Conservation (phyloP, 2,329 filamentous ascomycete genomes). For the Talaromyces sp. region DNA sequence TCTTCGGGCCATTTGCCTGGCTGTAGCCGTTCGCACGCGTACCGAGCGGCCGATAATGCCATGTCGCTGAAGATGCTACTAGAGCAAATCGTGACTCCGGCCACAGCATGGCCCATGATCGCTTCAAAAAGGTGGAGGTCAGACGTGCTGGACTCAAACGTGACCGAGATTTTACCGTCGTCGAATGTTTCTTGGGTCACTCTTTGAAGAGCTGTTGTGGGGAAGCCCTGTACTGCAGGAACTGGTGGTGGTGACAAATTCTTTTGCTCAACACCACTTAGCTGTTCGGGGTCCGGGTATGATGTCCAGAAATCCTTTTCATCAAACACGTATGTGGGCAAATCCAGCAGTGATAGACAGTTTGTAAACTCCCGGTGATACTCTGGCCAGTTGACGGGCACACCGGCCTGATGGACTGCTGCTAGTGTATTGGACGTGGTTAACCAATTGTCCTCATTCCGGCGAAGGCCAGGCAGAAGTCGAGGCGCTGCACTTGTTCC, state of each 20-base stretch:
- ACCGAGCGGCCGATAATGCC: slow-evolving; percentile 1
- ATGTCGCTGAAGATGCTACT: slow-evolving; percentile 3
- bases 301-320: slow-evolving; percentile 21
- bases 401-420: background rate
- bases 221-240: background rate
- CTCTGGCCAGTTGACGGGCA: slow-evolving; percentile 60
- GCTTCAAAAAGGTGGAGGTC: slow-evolving; percentile 27
- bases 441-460: background rate
- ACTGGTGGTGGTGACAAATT: background rate
- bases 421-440: background rate
- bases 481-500: background rate
- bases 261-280: background rate
- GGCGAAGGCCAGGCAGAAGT: background rate
- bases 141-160: slow-evolving; percentile 28
- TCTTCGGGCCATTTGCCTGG: background rate
- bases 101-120: slow-evolving; percentile 30
- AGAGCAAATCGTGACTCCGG: background rate
- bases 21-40: background rate
- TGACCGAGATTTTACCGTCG: slow-evolving; percentile 15
- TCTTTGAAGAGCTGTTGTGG: background rate
- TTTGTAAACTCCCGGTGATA: slow-evolving; percentile 53
- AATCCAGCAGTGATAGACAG: slow-evolving; percentile 14
- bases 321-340: slow-evolving; percentile 21
- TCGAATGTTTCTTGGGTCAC: background rate
- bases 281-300: slow-evolving; percentile 7